A percentile compares a stretch with the other conserved stretches of the same genome.
phyloP scores from a whole-genome alignment of 306 rosid species.

The Gastrolobium villosum region DNA sequence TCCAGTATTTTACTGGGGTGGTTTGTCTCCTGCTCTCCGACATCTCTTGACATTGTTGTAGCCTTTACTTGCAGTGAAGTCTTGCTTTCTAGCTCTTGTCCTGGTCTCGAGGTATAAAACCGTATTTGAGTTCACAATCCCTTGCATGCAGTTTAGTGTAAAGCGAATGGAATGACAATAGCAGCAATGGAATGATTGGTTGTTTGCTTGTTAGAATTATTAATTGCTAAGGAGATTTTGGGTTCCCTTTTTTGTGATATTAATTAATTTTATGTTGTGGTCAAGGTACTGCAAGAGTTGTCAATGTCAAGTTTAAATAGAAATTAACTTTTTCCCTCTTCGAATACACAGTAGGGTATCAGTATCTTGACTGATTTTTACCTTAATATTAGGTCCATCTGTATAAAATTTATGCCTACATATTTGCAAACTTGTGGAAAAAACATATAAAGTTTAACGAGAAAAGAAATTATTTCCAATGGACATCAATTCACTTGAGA shows the following conservation, averaged over 20 bases:
- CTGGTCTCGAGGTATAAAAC: conserved; percentile 68
- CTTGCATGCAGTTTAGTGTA: conserved; percentile 13
- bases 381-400: conserved; percentile 20
- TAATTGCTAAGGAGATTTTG: conserved; percentile 19
- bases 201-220: conserved; percentile 17
- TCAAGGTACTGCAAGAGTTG: conserved; percentile 25
- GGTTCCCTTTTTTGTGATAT: conserved; percentile 35
- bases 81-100: conserved; percentile 54
- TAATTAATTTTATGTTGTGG: conserved; percentile 24
- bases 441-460: conserved; percentile 3
- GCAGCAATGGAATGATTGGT: conserved; percentile 23
- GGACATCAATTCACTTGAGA: conserved; percentile 3
- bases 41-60: conserved; percentile 79
- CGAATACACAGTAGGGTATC: conserved; percentile 22
- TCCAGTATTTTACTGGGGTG: conserved; percentile 80
- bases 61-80: conserved; percentile 67
- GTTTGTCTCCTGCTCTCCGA: conserved; percentile 72
- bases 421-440: conserved; percentile 5
- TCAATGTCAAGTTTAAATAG: conserved; percentile 5
- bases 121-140: conserved; percentile 29
- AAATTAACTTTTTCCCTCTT: conserved; percentile 8
- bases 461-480: conserved; percentile 33
- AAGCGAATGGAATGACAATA: conserved; percentile 21
- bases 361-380: conserved; percentile 26
- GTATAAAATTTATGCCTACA: conserved; percentile 27